These are phyloP conservation scores for Phlyctochytrium planicorne DNA, from an alignment of 192 early-diverging fungal genomes.

Conservation along the genomic window DNA sequence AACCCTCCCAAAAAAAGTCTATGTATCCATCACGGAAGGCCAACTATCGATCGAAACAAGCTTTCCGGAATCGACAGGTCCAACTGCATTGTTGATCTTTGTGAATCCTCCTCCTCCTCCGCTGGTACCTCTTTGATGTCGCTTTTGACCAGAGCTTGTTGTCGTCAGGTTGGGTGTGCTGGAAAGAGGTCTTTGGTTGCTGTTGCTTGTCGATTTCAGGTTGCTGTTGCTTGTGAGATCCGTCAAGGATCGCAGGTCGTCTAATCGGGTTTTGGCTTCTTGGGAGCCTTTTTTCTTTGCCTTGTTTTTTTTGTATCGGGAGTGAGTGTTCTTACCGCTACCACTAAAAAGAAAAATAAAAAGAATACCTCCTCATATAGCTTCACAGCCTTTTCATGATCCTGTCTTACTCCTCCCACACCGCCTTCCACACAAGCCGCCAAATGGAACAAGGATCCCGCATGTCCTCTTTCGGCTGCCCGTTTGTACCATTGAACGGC, in stretches of 20 bases:
- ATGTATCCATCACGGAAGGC: not conserved
- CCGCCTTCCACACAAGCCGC: constrained; percentile 43
- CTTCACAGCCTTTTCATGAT: constrained; percentile 37
- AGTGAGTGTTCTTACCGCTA: not conserved
- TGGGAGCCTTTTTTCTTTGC: constrained; percentile 3
- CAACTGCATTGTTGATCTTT: too few species aligned
- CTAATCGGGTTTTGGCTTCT: not conserved
- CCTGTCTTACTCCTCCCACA: constrained; percentile 29
- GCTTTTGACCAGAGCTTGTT: too few species aligned
- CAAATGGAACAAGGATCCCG: constrained; percentile 35
- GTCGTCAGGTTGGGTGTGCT: too few species aligned
- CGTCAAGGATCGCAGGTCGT: not conserved
- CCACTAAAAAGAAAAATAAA: constrained; percentile 3
- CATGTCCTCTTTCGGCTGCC: constrained; percentile 40
- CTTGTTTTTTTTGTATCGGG: not conserved
- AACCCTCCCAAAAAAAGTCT: too few species aligned
- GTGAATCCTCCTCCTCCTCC: too few species aligned
- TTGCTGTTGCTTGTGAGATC: constrained; percentile 1
- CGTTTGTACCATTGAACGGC: constrained; percentile 37
- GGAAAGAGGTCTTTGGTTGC: too few species aligned
- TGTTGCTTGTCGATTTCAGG: too few species aligned
- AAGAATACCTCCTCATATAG: constrained; percentile 41
- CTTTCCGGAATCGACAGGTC: not conserved
- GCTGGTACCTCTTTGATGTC: too few species aligned
- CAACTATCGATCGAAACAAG: not conserved